These are phyloP conservation scores for Diaporthe ampelina DNA, from an alignment of 2,329 filamentous ascomycete species.

Conservation along the genomic window DNA sequence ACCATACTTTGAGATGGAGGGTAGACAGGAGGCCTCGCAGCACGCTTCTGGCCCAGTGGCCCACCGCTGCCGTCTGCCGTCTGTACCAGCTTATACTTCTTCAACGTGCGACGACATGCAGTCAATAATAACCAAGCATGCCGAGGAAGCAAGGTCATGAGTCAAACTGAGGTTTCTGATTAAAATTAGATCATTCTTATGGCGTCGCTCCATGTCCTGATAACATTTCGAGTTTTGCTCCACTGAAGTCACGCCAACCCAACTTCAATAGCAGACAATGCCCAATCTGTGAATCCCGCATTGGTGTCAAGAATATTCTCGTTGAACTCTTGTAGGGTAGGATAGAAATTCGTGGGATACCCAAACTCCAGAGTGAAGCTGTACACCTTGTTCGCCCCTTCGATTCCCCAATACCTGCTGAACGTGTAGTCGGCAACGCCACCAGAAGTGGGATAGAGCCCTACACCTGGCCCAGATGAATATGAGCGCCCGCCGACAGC, in stretches of 20 bases:
- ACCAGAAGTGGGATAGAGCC: conserved; percentile 3
- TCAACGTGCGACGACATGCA: no score
- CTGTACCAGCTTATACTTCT: no score
- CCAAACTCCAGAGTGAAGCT: conserved; percentile 22
- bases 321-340: conserved; percentile 2
- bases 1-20: no score
- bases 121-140: no score
- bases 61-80: no score
- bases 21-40: no score
- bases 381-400: conserved; percentile 10
- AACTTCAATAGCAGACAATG: not conserved
- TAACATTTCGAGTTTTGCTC: not conserved
- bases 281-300: conserved; percentile 14
- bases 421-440: conserved; percentile 12
- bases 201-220: no score
- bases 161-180: no score
- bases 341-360: conserved; percentile 11
- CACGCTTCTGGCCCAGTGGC: no score
- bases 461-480: conserved; percentile 3
- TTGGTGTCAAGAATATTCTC: conserved; percentile 17
- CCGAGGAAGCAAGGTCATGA: no score
- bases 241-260: not conserved
- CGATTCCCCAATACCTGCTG: conserved; percentile 8
- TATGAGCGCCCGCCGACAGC: not conserved
- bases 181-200: no score